A percentile compares a stretch with the other conserved stretches of the same genome.
Conservation (phyloP, 352 stramenopile genomes). For the Globisporangium spinosum region DNA sequence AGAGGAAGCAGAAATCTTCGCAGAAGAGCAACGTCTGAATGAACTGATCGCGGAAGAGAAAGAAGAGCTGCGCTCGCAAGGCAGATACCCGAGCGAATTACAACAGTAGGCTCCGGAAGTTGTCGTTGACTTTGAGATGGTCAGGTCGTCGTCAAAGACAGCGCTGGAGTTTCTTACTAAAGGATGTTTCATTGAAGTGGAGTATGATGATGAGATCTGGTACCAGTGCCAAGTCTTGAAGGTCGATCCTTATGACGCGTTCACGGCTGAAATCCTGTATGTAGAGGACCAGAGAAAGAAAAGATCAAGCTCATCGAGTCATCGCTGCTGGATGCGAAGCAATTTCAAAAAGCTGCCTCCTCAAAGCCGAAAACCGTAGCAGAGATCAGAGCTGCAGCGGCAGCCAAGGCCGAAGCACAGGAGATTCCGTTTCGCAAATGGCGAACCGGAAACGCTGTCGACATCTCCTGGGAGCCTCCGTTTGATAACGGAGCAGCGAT, state of each 20-base stretch:
- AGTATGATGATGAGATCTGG: slow-evolving; percentile 71
- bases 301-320: slow-evolving; percentile 59
- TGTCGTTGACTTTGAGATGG: slow-evolving; percentile 47
- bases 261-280: slow-evolving; percentile 61
- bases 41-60: slow-evolving; percentile 41
- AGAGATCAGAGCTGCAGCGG: slow-evolving; percentile 44
- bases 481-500: slow-evolving; percentile 58
- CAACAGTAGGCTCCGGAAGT: slow-evolving; percentile 65
- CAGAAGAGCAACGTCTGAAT: slow-evolving; percentile 46
- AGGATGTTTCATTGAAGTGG: slow-evolving; percentile 55
- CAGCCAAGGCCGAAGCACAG: slow-evolving; percentile 28
- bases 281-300: slow-evolving; percentile 57
- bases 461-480: slow-evolving; percentile 67
- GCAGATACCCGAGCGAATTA: slow-evolving; percentile 37
- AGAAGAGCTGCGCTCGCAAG: slow-evolving; percentile 36
- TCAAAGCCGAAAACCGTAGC: slow-evolving; percentile 27
- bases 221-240: slow-evolving; percentile 57
- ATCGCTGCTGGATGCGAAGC: slow-evolving; percentile 25
- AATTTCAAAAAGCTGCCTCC: slow-evolving; percentile 16
- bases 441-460: slow-evolving; percentile 62
- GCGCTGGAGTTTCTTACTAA: slow-evolving; percentile 64
- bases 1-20: slow-evolving; percentile 48
- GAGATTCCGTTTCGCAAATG: slow-evolving; percentile 64
- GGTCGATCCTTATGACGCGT: slow-evolving; percentile 56
- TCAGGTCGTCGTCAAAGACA: slow-evolving; percentile 39